Evolutionary conservation across 371 early-diverging fungal genomes (phyloP).

Genomic region (Syncephalis plumigaleata): DNA sequence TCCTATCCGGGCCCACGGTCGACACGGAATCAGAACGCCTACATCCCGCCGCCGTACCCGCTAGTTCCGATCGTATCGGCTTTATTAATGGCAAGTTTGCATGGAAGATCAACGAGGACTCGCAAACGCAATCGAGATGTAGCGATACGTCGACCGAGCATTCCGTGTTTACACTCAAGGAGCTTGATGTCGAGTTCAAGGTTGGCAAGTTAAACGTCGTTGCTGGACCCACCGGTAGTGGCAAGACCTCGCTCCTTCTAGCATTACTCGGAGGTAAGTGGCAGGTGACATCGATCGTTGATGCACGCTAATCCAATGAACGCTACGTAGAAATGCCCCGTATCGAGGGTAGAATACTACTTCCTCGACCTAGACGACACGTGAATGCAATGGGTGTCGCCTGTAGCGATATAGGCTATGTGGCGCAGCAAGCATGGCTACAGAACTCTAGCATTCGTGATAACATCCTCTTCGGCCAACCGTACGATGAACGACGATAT

Average conservation of each 20-base stretch:
- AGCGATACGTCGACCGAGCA: conserved; percentile 10
- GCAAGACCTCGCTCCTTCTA: conserved; percentile 41
- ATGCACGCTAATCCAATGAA: not conserved
- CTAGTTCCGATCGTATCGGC: conserved; percentile 18
- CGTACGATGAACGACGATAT: conserved; percentile 42
- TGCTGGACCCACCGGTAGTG: conserved; percentile 37
- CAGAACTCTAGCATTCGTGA: conserved; percentile 66
- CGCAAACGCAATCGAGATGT: conserved; percentile 1
- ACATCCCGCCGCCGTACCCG: conserved; percentile 4
- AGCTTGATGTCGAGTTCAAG: conserved; percentile 32
- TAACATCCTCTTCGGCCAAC: conserved; percentile 70
- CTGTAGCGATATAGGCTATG: conserved; percentile 51
- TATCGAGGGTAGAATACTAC: conserved; percentile 19
- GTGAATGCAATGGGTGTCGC: conserved; percentile 15
- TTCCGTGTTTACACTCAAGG: conserved; percentile 20
- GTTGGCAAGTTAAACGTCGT: conserved; percentile 34
- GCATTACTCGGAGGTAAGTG: conserved; percentile 50
- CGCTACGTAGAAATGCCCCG: conserved; percentile 21
- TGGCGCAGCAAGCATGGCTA: conserved; percentile 76
- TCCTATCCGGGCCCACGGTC: conserved; percentile 30
- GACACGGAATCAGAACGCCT: conserved; percentile 12
- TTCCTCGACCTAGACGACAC: conserved; percentile 19
- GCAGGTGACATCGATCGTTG: conserved; percentile 13
- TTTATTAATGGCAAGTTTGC: conserved; percentile 23
- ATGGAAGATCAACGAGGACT: conserved; percentile 18